Base-by-base conservation (phyloP, 257 asterid species). In the Striga asiatica region DNA sequence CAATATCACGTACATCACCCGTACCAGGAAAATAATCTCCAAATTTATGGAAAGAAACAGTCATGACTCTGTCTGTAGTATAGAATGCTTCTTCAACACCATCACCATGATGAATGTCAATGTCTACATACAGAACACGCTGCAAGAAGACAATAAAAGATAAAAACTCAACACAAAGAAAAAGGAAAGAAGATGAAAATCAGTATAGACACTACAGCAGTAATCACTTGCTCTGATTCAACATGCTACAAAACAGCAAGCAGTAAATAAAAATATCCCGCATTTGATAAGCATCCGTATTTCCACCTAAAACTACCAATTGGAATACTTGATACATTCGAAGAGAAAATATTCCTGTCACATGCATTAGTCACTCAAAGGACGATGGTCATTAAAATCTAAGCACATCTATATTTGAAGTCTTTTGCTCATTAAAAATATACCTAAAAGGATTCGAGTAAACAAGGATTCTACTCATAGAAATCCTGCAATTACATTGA, bases 11-110 rank as follows among this genome's bases (percentile, higher is more conserved):
- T 54, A 78, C 39, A 75, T 78, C 85, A 50, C 85, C 85, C 0
- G 85, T 78, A 45, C 85, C 85, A 39, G 85, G 85, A 67, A 78
- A 78, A 68, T 78, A 78, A 67, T 78, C 85, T 61, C 85, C 85
- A 51, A 78, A 78, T 62, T 78, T 78, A 62, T 78, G 85, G 62
- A 78, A 78, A 46, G 85, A 78, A 50, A 78, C 85, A 0, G 85
- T 78, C 85, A 78, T 78, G 63, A 78, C 85, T 74, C 85, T 72
- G 76, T 78, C 85, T 43, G 85, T 78, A 18, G 85, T 78, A 74
- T 78, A 78, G 70, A 78, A 78, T 22, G 85, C 85, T 65, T 78
- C 85, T 71, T 78, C 85, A 22, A 78, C 85, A 57, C 85, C 85
- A 64, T 78, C 85, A 0, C 85, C 85, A 50, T 78, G 85, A 69